Base-by-base conservation (phyloP, 139 green algal genomes). In the Tetradesmus obliquus region DNA sequence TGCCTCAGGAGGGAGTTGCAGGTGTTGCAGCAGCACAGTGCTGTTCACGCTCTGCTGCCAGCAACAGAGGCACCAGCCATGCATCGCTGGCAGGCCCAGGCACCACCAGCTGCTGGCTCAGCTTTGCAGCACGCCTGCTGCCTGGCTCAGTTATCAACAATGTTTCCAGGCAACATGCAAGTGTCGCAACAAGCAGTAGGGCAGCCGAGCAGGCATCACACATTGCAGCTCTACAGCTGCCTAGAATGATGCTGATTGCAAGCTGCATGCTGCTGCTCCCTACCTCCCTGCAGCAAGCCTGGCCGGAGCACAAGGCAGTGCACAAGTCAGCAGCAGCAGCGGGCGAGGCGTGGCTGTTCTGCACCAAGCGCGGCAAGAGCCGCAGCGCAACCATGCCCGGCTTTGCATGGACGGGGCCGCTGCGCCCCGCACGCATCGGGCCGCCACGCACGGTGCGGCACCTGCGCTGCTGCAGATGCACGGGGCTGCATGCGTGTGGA, bases 391-490 rank as follows among this genome's bases (percentile, higher is more conserved):
- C 84, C 8, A 95, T 97, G 92, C 98, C 98, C 0, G 45, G 93
- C 24, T 99, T 97, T 87, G 86, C 92, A 17, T 99, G 97, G 97
- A 99, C 98, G 15, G 98, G 98, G 1, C 55, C 90, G 3, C 94
- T 99, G 71, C 91, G 98, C 82, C 98, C 98, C 0, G 88, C 94
- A 54, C 90, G 92, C 9, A 97, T 99, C 20, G 94, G 94, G 7
- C 97, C 97, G 0, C 88, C 54, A 17, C 93, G 98, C 6, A 72
- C 93, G 91, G 97, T 98, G 92, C 24, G 55, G 5, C 32, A 45
- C 32, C 32, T 45, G 32, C 66, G 17, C 66, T n/a, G 66, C 66
- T 24, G 66, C 66, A 19, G 69, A 17, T 19, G 58, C 24, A 45
- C 86, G 13, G 19, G 15, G 15, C 69, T n/a, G 17, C 15, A 19